Percentiles rank a stretch among this genome's conserved stretches.
phyloP scores from a whole-genome alignment of 2,329 filamentous ascomycete species.

The Byssoonygena ceratinophila region DNA sequence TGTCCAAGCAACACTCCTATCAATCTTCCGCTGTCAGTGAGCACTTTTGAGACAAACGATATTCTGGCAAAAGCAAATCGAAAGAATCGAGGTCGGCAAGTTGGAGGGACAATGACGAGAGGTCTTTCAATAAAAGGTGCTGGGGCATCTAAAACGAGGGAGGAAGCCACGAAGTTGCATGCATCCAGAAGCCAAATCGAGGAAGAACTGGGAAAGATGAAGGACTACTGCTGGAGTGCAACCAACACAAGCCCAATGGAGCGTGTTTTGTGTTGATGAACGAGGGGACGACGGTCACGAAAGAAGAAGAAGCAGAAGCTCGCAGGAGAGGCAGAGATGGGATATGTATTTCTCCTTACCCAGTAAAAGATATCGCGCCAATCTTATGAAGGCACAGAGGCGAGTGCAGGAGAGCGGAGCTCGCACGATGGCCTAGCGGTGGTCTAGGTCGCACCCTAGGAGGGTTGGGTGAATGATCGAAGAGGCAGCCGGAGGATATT shows the following conservation, averaged over 20 bases:
- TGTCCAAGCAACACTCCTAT: neutral
- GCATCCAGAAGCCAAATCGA: neutral
- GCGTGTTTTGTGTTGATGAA: too few relatives aligned
- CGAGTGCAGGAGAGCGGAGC: constrained; percentile 7
- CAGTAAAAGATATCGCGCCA: neutral
- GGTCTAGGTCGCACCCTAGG: neutral
- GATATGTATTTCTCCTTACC: neutral
- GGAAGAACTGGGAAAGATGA: too few relatives aligned
- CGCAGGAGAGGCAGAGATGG: neutral
- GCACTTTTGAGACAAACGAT: neutral
- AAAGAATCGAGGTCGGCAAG: neutral
- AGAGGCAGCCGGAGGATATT: neutral
- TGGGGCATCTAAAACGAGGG: neutral
- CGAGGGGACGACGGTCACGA: too few relatives aligned
- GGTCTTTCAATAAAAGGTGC: neutral
- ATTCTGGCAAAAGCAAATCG: too few relatives aligned
- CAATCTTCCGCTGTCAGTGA: neutral
- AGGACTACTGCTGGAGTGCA: too few relatives aligned
- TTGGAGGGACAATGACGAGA: neutral
- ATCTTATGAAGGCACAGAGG: neutral
- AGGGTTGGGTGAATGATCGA: neutral
- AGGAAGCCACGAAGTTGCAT: constrained; percentile 1
- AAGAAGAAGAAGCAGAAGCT: neutral
- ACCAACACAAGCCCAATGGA: neutral
- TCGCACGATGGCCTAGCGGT: neutral